Base-by-base conservation (phyloP, 2,329 filamentous ascomycete species). In the Epichloe scottii region DNA sequence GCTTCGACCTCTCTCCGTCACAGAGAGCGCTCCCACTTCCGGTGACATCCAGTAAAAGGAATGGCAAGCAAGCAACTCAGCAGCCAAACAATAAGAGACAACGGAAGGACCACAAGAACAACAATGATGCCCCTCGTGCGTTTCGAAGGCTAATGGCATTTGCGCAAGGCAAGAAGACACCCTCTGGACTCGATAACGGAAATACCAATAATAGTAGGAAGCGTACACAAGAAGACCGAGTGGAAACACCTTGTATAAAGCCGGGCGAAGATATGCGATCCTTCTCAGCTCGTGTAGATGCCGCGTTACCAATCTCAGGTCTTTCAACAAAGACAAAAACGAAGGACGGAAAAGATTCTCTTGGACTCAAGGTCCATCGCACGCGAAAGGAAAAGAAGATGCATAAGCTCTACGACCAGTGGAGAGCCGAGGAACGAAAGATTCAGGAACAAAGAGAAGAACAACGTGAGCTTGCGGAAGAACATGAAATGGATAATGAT, bases 321-420 rank as follows among this genome's bases (percentile, higher is more conserved):
- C 73, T 96, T 8, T 73, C 80, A 51, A 81, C 75, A 56, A 85
- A 83, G 60, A 77, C 75, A 0, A 58, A 59, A 15, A 67, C 75
- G 8, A 81, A 75, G 57, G 71, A 74, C 40, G 81, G 79, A 49
- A 83, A 79, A 56, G 82, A 84, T 53, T 76, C 81, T 6, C 68
- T 78, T 35, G 81, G 85, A 0, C 61, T 84, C 8, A 85, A 88
- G 62, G 76, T 82, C 17, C 77, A 79, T 55, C 76, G 80, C 48
- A 96, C 90, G 5, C 85, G 84, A 65, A 93, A 90, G 61, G 90
- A 96, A 70, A 85, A 82, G 64, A 84, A 85, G 57, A 84, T 96
- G 73, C 82, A 83, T 59, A 87, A 87, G 61, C 76, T 88, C 56
- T 88, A 90, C 63, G 83, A 85, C 43, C 87, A 91, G 58, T 89